These are phyloP conservation scores for Ustulina deusta DNA, from an alignment of 2,329 filamentous ascomycete species.

Conservation along the genomic window DNA sequence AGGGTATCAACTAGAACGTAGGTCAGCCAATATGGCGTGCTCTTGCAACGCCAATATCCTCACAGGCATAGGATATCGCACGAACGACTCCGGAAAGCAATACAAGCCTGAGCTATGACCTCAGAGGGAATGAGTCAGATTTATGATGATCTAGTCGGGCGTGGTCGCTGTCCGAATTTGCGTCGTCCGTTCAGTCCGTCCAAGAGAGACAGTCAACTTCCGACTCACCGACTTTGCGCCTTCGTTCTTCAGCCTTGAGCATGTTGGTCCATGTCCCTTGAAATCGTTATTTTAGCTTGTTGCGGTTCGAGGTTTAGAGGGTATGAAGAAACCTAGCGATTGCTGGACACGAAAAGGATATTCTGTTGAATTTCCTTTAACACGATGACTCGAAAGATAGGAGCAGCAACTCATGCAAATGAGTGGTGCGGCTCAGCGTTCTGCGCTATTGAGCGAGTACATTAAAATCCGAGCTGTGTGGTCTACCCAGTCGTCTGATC, in stretches of 20 bases:
- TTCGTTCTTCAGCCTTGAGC: slow-evolving; percentile 13
- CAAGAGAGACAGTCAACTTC: slow-evolving; percentile 5
- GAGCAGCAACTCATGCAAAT: background rate
- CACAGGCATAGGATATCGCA: background rate
- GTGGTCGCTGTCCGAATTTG: background rate
- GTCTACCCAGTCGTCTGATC: background rate
- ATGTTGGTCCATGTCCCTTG: background rate
- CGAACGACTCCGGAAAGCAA: background rate
- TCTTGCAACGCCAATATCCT: background rate
- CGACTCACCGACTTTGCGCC: slow-evolving; percentile 15
- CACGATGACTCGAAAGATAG: background rate
- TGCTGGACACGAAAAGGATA: background rate
- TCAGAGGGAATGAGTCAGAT: slow-evolving; percentile 18
- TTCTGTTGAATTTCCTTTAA: background rate
- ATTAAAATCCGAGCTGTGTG: background rate
- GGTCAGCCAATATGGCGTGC: background rate
- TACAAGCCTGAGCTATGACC: background rate
- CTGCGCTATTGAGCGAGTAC: background rate
- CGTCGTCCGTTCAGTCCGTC: slow-evolving; percentile 3
- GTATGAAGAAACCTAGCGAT: background rate
- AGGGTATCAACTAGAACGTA: background rate
- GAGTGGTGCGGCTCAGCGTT: slow-evolving; percentile 21
- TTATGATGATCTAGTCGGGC: background rate
- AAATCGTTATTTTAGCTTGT: background rate
- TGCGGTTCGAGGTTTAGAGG: background rate